Conservation (phyloP, 768 basidiomycete genomes). For the Psilocybe subaeruginosa region DNA sequence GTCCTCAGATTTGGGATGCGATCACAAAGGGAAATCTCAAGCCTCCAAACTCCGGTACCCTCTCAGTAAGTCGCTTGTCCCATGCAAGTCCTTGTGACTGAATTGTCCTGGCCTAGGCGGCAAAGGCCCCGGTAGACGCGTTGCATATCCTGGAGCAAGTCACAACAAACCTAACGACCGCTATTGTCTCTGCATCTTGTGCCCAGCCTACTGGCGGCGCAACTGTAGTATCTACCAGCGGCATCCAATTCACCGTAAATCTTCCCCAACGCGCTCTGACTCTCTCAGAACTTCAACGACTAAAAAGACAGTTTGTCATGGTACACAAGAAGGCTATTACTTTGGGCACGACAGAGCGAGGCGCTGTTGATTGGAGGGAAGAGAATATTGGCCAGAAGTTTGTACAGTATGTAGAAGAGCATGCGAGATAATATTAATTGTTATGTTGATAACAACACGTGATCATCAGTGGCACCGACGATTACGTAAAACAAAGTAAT, state of each 20-base stretch:
- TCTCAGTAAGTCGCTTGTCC: constrained; percentile 46
- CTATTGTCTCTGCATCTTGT: constrained; percentile 57
- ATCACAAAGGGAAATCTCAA: constrained; percentile 80
- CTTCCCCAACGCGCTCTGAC: constrained; percentile 77
- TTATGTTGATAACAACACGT: background rate
- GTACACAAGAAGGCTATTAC: constrained; percentile 90
- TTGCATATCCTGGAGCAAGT: constrained; percentile 85
- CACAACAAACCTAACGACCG: constrained; percentile 68
- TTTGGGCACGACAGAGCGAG: constrained; percentile 78
- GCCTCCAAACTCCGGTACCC: constrained; percentile 84
- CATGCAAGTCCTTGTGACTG: background rate
- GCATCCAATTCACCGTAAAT: constrained; percentile 47
- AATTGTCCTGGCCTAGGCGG: constrained; percentile 47
- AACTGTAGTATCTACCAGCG: constrained; percentile 48
- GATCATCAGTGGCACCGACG: background rate
- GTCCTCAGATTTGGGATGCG: constrained; percentile 77
- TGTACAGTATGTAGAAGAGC: constrained; percentile 71
- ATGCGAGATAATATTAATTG: constrained; percentile 39
- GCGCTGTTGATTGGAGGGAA: constrained; percentile 77
- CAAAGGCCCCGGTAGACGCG: constrained; percentile 87
- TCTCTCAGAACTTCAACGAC: constrained; percentile 84
- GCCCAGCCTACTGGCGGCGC: constrained; percentile 54
- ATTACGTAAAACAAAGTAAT: background rate
- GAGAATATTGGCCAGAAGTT: constrained; percentile 72
- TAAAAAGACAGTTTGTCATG: constrained; percentile 90